Evolutionary conservation across 2,329 filamentous ascomycete genomes (phyloP).

Genomic region (Fusarium falciforme): DNA sequence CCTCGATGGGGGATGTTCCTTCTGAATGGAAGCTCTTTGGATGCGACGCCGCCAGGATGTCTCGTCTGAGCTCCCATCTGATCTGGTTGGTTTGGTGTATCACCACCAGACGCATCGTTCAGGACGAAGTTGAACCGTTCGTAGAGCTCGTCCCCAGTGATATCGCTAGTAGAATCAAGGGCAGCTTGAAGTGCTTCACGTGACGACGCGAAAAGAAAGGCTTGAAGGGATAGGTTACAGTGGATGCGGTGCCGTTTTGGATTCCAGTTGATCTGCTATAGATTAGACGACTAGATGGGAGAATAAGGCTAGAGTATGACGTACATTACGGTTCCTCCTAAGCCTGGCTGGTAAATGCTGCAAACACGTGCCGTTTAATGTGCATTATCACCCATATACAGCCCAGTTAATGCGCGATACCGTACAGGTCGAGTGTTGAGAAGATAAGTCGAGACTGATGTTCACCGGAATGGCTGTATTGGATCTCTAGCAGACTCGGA

Average conservation of each 20-base stretch:
- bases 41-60: background rate
- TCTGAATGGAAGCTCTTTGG: background rate
- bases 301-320: background rate
- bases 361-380: background rate
- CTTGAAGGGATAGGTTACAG: background rate
- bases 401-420: background rate
- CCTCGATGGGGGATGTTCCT: background rate
- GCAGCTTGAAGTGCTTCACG: background rate
- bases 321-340: background rate
- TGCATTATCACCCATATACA: background rate
- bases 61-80: background rate
- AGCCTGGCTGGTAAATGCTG: background rate
- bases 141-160: background rate
- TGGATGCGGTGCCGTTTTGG: background rate
- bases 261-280: conserved; percentile 1
- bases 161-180: background rate
- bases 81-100: background rate
- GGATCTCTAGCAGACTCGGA: background rate
- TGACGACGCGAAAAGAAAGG: conserved; percentile 1
- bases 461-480: background rate
- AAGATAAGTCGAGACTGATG: background rate
- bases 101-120: background rate
- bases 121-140: background rate
- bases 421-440: background rate
- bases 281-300: conserved; percentile 1